Percentiles rank a stretch among this genome's conserved stretches.
Conservation (phyloP, 768 basidiomycete species). For the Lactarius deliciosus region DNA sequence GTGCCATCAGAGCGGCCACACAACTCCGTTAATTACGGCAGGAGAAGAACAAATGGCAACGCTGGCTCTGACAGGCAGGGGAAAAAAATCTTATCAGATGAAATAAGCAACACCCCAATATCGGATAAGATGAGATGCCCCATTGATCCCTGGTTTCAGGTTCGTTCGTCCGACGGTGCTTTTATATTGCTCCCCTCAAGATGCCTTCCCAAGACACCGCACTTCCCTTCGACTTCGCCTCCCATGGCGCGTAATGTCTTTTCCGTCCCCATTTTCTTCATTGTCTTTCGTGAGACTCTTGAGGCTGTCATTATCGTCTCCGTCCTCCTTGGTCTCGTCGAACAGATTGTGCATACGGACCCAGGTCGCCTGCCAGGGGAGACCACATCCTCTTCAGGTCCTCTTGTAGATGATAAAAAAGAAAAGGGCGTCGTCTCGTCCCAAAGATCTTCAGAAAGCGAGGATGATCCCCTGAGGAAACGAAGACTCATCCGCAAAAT, state of each 20-base stretch:
- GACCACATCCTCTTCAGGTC: background rate
- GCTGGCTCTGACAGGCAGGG: background rate
- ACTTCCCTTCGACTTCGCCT: conserved; percentile 12
- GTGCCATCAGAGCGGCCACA: background rate
- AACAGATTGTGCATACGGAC: conserved; percentile 62
- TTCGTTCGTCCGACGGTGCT: conserved; percentile 13
- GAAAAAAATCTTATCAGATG: conserved; percentile 28
- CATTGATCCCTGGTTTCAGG: background rate
- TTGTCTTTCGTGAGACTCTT: conserved; percentile 92
- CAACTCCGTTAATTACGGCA: background rate
- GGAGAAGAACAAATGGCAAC: background rate
- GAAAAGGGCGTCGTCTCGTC: conserved; percentile 7
- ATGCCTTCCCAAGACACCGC: conserved; percentile 1
- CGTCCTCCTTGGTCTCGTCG: conserved; percentile 87
- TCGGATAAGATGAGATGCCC: conserved; percentile 20
- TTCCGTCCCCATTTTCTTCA: conserved; percentile 93
- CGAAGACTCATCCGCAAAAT: conserved; percentile 60
- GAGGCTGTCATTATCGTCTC: conserved; percentile 92
- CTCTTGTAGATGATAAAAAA: background rate
- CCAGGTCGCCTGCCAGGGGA: background rate
- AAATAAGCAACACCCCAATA: conserved; percentile 21
- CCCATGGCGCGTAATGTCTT: conserved; percentile 75
- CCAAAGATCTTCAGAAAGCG: conserved; percentile 23
- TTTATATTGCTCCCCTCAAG: conserved; percentile 25
- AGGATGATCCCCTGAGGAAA: conserved; percentile 34